Evolutionary conservation across 208 protist species (phyloP).

Genomic region (Leishmania braziliensis): DNA sequence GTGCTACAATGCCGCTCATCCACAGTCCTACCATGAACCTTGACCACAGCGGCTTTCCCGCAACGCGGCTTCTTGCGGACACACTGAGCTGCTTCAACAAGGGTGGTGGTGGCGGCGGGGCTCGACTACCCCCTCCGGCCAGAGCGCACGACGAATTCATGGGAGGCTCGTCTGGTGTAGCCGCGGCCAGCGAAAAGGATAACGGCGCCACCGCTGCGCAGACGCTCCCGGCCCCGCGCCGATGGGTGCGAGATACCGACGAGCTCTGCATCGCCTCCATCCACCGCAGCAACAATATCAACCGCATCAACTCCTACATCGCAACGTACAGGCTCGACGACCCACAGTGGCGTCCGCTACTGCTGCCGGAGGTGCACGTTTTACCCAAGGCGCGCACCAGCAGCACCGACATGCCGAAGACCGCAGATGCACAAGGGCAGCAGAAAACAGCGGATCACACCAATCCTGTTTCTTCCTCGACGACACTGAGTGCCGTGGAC

Average conservation of each 20-base stretch:
- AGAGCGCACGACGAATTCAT: background rate
- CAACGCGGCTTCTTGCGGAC: conserved; percentile 7
- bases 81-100: conserved; percentile 14
- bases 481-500: background rate
- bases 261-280: conserved; percentile 83
- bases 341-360: conserved; percentile 80
- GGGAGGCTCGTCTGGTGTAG: background rate
- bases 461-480: background rate
- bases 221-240: conserved; percentile 37
- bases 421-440: background rate
- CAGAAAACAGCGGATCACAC: background rate
- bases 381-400: conserved; percentile 18
- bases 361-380: conserved; percentile 72
- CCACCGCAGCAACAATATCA: conserved; percentile 77
- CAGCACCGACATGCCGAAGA: background rate
- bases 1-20: conserved; percentile 59
- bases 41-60: background rate
- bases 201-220: background rate
- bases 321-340: conserved; percentile 90
- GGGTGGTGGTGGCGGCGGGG: conserved; percentile 3
- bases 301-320: conserved; percentile 79
- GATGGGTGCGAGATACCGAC: conserved; percentile 84
- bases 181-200: background rate
- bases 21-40: conserved; percentile 3
- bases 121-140: background rate